Evolutionary conservation across 2,329 filamentous ascomycete genomes (phyloP).

Genomic region (Pseudogymnoascus sp.): DNA sequence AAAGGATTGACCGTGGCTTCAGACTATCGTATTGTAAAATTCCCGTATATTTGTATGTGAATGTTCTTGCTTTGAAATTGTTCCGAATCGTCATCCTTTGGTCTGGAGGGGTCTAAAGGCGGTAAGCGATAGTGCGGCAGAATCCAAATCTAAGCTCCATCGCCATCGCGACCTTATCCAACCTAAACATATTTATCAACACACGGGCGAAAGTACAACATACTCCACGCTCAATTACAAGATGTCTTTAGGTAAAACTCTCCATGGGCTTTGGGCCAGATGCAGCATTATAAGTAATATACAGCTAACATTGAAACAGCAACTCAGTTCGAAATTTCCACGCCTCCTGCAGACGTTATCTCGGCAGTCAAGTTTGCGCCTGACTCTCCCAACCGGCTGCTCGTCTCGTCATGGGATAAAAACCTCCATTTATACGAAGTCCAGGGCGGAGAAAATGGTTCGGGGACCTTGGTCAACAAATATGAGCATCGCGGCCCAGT

Average conservation of each 20-base stretch:
- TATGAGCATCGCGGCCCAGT: conserved; percentile 80
- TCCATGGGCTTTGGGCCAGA: not conserved
- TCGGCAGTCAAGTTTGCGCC: conserved; percentile 83
- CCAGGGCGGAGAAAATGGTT: conserved; percentile 44
- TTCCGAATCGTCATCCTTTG: not conserved
- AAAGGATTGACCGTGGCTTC: not conserved
- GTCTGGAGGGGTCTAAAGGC: conserved; percentile 8
- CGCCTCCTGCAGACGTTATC: conserved; percentile 79
- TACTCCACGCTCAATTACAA: not conserved
- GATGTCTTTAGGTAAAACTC: conserved; percentile 3
- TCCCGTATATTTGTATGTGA: not conserved
- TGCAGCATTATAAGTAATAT: not conserved
- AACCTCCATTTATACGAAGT: conserved; percentile 85
- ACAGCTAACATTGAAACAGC: conserved; percentile 33
- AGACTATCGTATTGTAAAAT: not conserved
- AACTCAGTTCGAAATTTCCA: conserved; percentile 73
- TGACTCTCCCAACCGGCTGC: conserved; percentile 61
- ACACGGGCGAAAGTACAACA: not conserved
- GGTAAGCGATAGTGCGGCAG: conserved; percentile 1
- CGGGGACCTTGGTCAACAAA: conserved; percentile 57
- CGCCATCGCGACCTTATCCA: conserved; percentile 9
- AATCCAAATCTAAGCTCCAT: conserved; percentile 11
- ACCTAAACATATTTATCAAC: conserved; percentile 1
- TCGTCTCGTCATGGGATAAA: conserved; percentile 94
- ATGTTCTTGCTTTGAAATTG: not conserved